A percentile compares a stretch with the other conserved stretches of the same genome.
Evolutionary conservation across 352 stramenopile species (phyloP).

Genomic region (Globisporangium sylvaticum): DNA sequence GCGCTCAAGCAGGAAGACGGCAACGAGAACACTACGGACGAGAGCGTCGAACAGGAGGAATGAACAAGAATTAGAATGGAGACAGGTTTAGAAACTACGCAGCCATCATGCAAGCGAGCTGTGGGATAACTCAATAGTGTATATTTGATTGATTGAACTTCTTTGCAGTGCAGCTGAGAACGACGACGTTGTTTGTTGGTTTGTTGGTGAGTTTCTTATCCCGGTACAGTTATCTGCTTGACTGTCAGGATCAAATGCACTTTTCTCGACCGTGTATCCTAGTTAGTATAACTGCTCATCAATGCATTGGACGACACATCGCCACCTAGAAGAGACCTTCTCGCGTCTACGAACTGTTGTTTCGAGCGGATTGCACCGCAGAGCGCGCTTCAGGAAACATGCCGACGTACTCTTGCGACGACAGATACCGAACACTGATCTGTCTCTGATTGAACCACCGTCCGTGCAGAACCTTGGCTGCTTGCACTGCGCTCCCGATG

Average conservation of each 20-base stretch:
- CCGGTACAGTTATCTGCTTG: not conserved
- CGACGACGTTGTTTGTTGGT: conserved; percentile 4
- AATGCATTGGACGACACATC: not conserved
- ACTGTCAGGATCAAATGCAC: conserved; percentile 1
- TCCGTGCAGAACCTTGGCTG: conserved; percentile 76
- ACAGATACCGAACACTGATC: conserved; percentile 86
- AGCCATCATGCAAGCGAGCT: not conserved
- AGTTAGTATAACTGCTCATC: not conserved
- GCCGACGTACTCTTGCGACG: conserved; percentile 84
- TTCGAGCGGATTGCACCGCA: conserved; percentile 55
- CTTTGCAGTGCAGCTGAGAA: not conserved
- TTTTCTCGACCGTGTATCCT: not conserved
- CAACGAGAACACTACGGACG: conserved; percentile 23
- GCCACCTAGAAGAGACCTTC: not conserved
- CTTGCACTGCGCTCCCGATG: conserved; percentile 41
- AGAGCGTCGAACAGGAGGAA: conserved; percentile 23
- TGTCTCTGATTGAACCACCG: conserved; percentile 90
- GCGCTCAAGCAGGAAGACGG: conserved; percentile 22
- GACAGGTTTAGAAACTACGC: conserved; percentile 2
- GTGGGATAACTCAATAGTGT: conserved; percentile 10
- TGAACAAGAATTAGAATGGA: not conserved
- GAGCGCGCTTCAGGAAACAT: conserved; percentile 81
- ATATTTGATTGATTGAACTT: conserved; percentile 12
- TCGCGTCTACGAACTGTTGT: conserved; percentile 23
- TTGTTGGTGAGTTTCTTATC: conserved; percentile 1